A percentile compares a stretch with the other conserved stretches of the same genome.
Conservation (phyloP, 2,329 filamentous ascomycete species). For the Colletotrichum sp. region DNA sequence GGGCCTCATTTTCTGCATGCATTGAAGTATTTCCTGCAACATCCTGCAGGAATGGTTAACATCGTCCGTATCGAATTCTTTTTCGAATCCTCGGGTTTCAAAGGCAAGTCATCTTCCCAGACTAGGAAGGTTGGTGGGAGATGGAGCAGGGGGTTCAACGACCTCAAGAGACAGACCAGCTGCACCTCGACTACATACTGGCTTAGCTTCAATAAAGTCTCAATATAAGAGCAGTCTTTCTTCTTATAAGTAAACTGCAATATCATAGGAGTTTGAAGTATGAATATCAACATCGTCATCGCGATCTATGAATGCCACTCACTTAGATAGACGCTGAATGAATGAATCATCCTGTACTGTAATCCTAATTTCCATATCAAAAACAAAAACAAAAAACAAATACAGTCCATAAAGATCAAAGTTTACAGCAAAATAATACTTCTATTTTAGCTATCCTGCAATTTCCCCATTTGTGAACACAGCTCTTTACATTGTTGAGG, state of each 20-base stretch:
- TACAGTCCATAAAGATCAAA: neutral
- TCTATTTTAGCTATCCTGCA: accelerated
- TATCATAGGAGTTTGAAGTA: neutral
- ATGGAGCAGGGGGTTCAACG: neutral
- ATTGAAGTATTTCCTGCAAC: neutral
- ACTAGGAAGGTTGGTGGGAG: neutral
- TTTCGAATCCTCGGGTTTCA: neutral
- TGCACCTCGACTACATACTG: neutral
- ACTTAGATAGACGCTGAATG: neutral
- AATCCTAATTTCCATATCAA: neutral
- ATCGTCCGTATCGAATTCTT: neutral
- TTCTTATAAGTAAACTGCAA: neutral
- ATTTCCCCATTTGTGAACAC: neutral
- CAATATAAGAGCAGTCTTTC: neutral
- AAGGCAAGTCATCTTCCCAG: neutral
- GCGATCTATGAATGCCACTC: neutral
- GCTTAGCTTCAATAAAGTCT: neutral
- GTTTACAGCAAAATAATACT: neutral
- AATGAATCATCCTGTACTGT: neutral
- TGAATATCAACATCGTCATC: neutral
- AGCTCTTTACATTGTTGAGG: neutral
- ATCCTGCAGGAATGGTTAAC: accelerated
- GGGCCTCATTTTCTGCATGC: neutral
- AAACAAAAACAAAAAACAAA: too few relatives aligned
- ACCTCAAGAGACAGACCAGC: neutral